Conservation (phyloP, 805 yeast genomes). For the Hyphopichia homilentoma region DNA sequence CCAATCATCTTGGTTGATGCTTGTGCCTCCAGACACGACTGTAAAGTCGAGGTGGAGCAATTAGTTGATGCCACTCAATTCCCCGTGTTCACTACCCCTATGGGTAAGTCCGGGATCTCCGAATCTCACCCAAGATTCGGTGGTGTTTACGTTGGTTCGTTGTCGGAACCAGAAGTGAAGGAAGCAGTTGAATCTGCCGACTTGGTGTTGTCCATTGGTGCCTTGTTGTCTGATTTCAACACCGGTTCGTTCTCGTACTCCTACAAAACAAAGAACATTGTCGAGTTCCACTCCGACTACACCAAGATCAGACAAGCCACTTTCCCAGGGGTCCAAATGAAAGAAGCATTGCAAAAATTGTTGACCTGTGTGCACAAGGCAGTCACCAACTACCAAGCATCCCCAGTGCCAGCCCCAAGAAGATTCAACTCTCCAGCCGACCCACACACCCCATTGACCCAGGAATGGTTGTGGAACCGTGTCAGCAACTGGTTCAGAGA, state of each 20-base stretch:
- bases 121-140: conserved; percentile 72
- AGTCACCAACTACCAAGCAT: conserved; percentile 42
- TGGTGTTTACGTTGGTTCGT: conserved; percentile 83
- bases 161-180: conserved; percentile 69
- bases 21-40: conserved; percentile 77
- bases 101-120: conserved; percentile 81
- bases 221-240: conserved; percentile 81
- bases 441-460: conserved; percentile 32
- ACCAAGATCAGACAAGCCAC: conserved; percentile 67
- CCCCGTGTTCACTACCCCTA: conserved; percentile 84
- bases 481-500: conserved; percentile 54
- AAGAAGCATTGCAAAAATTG: conserved; percentile 33
- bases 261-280: conserved; percentile 68
- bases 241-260: conserved; percentile 83
- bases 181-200: conserved; percentile 72
- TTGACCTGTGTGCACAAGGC: conserved; percentile 11
- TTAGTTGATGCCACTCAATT: conserved; percentile 67
- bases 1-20: conserved; percentile 84
- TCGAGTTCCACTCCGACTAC: conserved; percentile 77
- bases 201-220: conserved; percentile 75
- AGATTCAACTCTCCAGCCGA: conserved; percentile 34
- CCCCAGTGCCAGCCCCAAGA: conserved; percentile 49
- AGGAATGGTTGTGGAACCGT: conserved; percentile 62
- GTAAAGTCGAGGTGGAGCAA: conserved; percentile 56
- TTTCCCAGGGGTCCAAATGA: conserved; percentile 72